These are phyloP conservation scores for Metroxylon sagu DNA, from an alignment of 176 grass and related monocot genomes.

Conservation along the genomic window DNA sequence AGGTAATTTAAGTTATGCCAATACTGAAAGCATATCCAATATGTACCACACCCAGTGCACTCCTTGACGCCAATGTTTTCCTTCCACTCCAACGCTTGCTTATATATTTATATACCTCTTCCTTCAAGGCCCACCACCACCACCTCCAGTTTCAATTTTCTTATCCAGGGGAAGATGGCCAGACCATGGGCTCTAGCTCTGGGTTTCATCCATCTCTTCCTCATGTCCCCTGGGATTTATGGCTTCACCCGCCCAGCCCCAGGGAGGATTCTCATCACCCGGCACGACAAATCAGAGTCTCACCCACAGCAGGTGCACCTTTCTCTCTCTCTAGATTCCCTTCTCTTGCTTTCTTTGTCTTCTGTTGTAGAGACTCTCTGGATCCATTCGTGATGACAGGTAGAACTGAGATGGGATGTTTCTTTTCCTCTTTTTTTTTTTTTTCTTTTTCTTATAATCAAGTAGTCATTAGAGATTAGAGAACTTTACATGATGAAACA, in stretches of 20 bases:
- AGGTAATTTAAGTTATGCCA: too few relatives aligned
- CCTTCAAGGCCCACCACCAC: too few relatives aligned
- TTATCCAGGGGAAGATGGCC: not conserved
- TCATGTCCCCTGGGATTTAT: conserved; percentile 8
- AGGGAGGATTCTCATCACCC: conserved; percentile 38
- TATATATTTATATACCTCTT: too few relatives aligned
- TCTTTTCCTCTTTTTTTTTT: not conserved
- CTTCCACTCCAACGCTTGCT: too few relatives aligned
- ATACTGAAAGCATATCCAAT: too few relatives aligned
- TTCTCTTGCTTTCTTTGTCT: not conserved
- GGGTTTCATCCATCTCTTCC: not conserved
- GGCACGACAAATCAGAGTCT: conserved; percentile 31
- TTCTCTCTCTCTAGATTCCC: not conserved
- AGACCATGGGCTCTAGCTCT: not conserved
- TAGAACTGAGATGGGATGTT: too few relatives aligned
- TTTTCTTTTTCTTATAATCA: not conserved
- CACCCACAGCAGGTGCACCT: conserved; percentile 65
- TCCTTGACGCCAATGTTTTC: too few relatives aligned
- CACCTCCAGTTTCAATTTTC: too few relatives aligned
- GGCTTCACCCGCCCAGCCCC: conserved; percentile 52
- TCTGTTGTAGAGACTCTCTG: not conserved
- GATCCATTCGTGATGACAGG: not conserved
- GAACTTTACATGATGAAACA: too few relatives aligned
- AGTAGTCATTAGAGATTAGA: too few relatives aligned
- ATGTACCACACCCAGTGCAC: too few relatives aligned